phyloP scores from a whole-genome alignment of 1,139 yeast species.

The Eremothecium sinecaudum region DNA sequence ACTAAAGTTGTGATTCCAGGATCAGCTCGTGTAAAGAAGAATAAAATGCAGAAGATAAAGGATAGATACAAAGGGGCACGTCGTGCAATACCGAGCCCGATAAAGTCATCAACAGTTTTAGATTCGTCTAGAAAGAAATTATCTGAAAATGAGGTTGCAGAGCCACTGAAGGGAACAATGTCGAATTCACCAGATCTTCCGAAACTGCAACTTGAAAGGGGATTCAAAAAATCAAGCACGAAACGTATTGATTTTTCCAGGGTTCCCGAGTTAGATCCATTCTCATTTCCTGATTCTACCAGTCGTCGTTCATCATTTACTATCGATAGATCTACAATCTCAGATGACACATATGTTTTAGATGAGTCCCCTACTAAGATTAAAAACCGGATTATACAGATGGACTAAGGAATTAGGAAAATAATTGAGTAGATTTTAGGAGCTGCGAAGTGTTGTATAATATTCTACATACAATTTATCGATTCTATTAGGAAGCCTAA shows the following conservation, averaged over 20 bases:
- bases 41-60: constrained; percentile 30
- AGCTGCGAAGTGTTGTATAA: too few species aligned
- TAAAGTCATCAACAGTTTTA: constrained; percentile 17
- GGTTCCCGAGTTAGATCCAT: constrained; percentile 3
- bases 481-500: too few species aligned
- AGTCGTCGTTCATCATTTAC: not conserved
- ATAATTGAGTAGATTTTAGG: too few species aligned
- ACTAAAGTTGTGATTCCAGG: constrained; percentile 28
- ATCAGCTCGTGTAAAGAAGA: constrained; percentile 28
- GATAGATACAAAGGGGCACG: constrained; percentile 30
- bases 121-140: constrained; percentile 15
- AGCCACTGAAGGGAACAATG: not conserved
- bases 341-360: constrained; percentile 1
- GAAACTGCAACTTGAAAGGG: not conserved
- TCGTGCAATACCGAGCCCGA: constrained; percentile 33
- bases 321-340: not conserved
- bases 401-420: too few species aligned
- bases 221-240: not conserved
- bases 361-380: constrained; percentile 2
- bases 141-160: constrained; percentile 6
- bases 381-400: not conserved
- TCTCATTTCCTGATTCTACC: not conserved
- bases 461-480: too few species aligned
- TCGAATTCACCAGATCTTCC: not conserved
- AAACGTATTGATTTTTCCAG: constrained; percentile 1